Evolutionary conservation across 2,329 filamentous ascomycete species (phyloP).

Genomic region (Penicillium rolfsii): DNA sequence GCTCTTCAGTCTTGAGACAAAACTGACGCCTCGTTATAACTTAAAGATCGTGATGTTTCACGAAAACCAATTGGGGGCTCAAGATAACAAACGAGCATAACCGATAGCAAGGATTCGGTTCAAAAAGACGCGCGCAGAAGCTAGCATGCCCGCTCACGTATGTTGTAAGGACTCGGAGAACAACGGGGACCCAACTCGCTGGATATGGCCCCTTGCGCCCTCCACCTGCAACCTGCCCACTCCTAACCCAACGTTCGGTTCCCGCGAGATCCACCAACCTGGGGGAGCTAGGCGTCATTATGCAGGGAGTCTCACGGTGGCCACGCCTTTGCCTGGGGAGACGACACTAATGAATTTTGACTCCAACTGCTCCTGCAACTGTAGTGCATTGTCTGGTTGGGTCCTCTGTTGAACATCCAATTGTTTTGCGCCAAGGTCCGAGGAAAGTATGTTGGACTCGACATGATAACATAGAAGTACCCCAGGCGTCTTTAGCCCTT

Average conservation of each 20-base stretch:
- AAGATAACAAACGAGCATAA: not conserved
- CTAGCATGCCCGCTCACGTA: not conserved
- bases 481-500: not conserved
- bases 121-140: not conserved
- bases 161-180: constrained; percentile 1
- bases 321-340: constrained; percentile 18
- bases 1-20: not conserved
- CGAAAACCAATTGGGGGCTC: too few species aligned
- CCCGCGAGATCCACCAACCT: constrained; percentile 21
- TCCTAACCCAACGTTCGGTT: constrained; percentile 19
- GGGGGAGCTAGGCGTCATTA: constrained; percentile 24
- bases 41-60: not conserved
- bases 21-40: not conserved
- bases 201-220: constrained; percentile 27
- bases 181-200: constrained; percentile 10
- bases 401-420: constrained; percentile 18
- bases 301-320: constrained; percentile 22
- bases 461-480: constrained; percentile 18
- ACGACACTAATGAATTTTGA: constrained; percentile 24
- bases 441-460: not conserved
- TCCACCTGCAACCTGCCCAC: constrained; percentile 17
- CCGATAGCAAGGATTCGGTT: not conserved
- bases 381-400: constrained; percentile 9
- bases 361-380: constrained; percentile 17
- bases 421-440: not conserved